phyloP scores from a whole-genome alignment of 2,329 filamentous ascomycete genomes.

The Diaporthe helianthi region DNA sequence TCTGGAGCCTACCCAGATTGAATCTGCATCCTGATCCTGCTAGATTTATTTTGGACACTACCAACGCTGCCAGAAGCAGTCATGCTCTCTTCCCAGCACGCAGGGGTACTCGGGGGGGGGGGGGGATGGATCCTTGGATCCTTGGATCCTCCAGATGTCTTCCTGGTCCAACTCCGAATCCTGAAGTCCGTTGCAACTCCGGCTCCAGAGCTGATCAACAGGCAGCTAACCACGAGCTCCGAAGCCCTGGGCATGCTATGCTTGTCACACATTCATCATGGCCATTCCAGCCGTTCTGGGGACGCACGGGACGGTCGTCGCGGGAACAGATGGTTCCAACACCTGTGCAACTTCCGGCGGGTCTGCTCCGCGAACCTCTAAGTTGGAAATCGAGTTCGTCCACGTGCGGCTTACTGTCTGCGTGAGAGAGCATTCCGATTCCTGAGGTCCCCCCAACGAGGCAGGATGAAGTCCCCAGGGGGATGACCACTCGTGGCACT shows the following conservation, averaged over 20 bases:
- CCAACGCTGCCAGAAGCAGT: background rate
- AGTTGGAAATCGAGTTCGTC: no score
- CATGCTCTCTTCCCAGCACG: background rate
- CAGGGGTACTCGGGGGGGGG: no score
- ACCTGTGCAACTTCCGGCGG: background rate
- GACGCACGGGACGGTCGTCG: no score
- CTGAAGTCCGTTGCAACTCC: background rate
- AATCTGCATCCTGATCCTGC: no score
- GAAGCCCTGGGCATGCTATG: background rate
- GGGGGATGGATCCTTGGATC: no score
- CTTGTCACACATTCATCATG: no score
- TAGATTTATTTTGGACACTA: no score
- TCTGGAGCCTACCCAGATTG: no score
- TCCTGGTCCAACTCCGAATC: slow-evolving; percentile 6
- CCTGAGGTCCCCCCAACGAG: background rate
- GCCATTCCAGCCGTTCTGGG: no score
- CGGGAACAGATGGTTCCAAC: background rate
- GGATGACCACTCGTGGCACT: background rate
- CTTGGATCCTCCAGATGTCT: no score
- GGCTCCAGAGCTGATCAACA: background rate
- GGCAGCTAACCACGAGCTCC: background rate
- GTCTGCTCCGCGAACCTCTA: background rate
- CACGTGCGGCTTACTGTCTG: background rate
- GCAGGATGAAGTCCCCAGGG: background rate
- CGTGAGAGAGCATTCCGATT: background rate